Base-by-base conservation (phyloP, 1,139 yeast species). In the Trichomonascaceae sp. region DNA sequence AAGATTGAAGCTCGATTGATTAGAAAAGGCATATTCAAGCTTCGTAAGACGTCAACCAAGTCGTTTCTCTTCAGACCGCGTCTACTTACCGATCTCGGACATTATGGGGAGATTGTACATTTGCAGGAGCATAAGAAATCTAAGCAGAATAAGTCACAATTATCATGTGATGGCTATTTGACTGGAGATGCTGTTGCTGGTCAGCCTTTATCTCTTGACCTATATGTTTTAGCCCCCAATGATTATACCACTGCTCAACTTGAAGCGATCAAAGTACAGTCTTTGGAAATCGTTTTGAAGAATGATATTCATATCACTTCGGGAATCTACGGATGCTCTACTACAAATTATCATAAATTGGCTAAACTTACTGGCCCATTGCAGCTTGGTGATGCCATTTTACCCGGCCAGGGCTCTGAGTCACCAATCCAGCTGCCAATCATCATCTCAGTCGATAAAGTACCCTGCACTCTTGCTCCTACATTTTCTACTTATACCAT, bases 21-120 rank as follows among this genome's bases (percentile, higher is more conserved):
- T 20, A 46, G 52, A 30, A 49, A 49, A 20, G 52, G 52, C 20
- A 5, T 49, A 13, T 49, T 49, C 48, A 49, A 49, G 36, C 20
- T 49, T 20, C 43, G 36, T 13, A 49, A 49, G 18, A 49, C 52
- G 9, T 22, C 22, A 3, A 20, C 44, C 1, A 24, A 27, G 46
- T 27, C 47, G 10, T 44, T 49, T 20, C 9, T 44, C n/a, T 49
- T 49, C 36, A 7, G 52, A 19, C 52, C 52, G 15, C 32, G 20
- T 17, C 17, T 24, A 44, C 44, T 39, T 8, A 20, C 38, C 9
- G 52, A 49, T 12, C 15, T 30, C 9, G 18, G 24, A 13, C 51
- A 39, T 10, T 15, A 38, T 3, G 43, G 45, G 32, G 36, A 49
- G 41, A 9, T 44, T 20, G n/a, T 43, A 43, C 52, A 49, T 44